phyloP scores from a whole-genome alignment of 495 filamentous ascomycete species.

The Bryoglossum gracile region DNA sequence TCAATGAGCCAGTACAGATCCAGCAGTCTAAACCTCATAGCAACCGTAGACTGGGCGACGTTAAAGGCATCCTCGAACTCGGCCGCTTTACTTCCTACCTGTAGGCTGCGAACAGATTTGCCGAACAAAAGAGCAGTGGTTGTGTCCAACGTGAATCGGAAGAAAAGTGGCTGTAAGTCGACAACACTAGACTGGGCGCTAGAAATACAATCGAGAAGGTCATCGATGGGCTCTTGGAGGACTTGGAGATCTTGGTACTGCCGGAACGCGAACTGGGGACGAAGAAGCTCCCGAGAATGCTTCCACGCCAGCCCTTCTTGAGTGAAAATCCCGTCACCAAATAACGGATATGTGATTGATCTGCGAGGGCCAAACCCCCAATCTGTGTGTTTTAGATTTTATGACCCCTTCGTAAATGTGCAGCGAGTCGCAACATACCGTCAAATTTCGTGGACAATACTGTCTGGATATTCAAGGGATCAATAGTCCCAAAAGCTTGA shows the following conservation, averaged over 20 bases:
- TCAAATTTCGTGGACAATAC: slow-evolving; percentile 61
- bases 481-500: slow-evolving; percentile 42
- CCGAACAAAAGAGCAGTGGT: slow-evolving; percentile 42
- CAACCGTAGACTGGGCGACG: slow-evolving; percentile 22
- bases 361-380: slow-evolving; percentile 39
- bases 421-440: slow-evolving; percentile 32
- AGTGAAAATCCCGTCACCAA: slow-evolving; percentile 66
- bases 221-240: slow-evolving; percentile 39
- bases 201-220: slow-evolving; percentile 38
- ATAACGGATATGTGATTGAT: slow-evolving; percentile 44
- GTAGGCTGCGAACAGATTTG: slow-evolving; percentile 30
- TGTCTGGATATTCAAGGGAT: slow-evolving; percentile 67
- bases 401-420: slow-evolving; percentile 34
- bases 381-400: slow-evolving; percentile 37
- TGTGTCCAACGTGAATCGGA: slow-evolving; percentile 40
- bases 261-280: slow-evolving; percentile 34
- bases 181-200: slow-evolving; percentile 31
- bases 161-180: slow-evolving; percentile 45
- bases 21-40: background rate
- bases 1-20: slow-evolving; percentile 3
- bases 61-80: slow-evolving; percentile 29
- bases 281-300: slow-evolving; percentile 34
- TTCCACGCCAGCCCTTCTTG: slow-evolving; percentile 55
- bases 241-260: slow-evolving; percentile 36
- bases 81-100: slow-evolving; percentile 9